A percentile compares a stretch with the other conserved stretches of the same genome.
These are phyloP conservation scores for Cordyceps tenuipes DNA, from an alignment of 2,329 filamentous ascomycete species.

Conservation along the genomic window DNA sequence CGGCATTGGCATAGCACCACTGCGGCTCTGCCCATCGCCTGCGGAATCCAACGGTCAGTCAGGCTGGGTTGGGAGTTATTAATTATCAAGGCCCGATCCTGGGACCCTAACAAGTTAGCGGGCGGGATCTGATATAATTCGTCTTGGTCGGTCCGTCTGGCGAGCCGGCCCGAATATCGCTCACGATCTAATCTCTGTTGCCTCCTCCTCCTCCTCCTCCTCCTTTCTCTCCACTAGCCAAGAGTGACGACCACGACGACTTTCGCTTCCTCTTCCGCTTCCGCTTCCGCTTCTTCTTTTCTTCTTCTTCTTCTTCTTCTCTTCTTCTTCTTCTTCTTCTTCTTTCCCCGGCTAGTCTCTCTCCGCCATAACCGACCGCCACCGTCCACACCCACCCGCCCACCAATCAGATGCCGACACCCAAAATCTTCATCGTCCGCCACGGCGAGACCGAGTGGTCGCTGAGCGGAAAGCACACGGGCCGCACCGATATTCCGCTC, in stretches of 20 bases:
- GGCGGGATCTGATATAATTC: not conserved
- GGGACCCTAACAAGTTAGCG: not conserved
- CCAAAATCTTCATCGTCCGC: constrained; percentile 72
- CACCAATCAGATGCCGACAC: constrained; percentile 31
- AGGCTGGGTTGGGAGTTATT: too few species aligned
- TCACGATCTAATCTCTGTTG: not conserved
- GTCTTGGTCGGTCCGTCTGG: not conserved
- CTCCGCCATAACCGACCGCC: not conserved
- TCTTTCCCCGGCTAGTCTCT: not conserved
- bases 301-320: not conserved
- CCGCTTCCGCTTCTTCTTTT: not conserved
- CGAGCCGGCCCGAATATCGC: not conserved
- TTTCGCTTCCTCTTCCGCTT: not conserved
- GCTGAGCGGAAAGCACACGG: constrained; percentile 76
- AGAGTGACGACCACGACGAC: not conserved
- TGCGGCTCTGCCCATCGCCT: not conserved
- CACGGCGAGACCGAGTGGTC: constrained; percentile 97
- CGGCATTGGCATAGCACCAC: too few species aligned
- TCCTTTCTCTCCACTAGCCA: not conserved
- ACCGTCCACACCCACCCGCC: too few species aligned
- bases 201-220: not conserved
- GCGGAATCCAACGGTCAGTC: not conserved
- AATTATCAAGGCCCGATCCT: not conserved
- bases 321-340: not conserved
- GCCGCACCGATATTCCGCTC: constrained; percentile 75